Evolutionary conservation across 108 stramenopile genomes (phyloP), one percentile per base, ranked within the genome.

Genomic region (Pseudonitzschia multistriata): DNA sequence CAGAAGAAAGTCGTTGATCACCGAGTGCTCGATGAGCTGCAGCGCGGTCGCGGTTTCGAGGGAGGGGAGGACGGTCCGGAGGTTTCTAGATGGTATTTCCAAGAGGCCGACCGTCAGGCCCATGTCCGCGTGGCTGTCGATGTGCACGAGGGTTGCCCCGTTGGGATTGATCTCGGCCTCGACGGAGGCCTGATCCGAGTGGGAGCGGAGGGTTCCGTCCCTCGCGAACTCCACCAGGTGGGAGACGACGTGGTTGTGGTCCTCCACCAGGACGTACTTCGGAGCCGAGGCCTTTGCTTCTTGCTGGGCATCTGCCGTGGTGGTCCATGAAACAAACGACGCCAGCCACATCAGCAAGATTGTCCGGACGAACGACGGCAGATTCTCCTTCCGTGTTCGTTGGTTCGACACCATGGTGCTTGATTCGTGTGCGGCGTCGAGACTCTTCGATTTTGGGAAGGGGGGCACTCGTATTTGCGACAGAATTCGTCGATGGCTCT

Each of bases 61-160:
- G 30, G 57, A 24, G 15, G 34, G 57, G 14, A 35, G 57, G 25
- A 17, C 25, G 24, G 15, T 31, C 3, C 14, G 25, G 3, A 31
- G 15, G 15, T 5, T 28, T 35, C 15, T 5, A 3, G 25, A 6
- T 6, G 57, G 57, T 4, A 34, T 10, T 28, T 59, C 15, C 7
- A 3, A 4, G 34, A 17, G 25, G 34, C 34, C 57, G 57, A 28
- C 5, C 13, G 57, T 5, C 34, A 49, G n/a, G 5, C 57, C 57
- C 30, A 59, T 34, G 34, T 59, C 57, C 24, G 57, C 57, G 24
- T 59, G 57, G 34, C 57, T 59, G 34, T 59, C 57, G 15, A 59
- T 35, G 34, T 59, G 57, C 5, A 59, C 28, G 13, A 49, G n/a
- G 13, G 19, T 17, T 17, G 49, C 49, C 17, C 49, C 49, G 50